These are phyloP conservation scores for Vachellia collinsii DNA, from an alignment of 306 rosid genomes.

Conservation along the genomic window DNA sequence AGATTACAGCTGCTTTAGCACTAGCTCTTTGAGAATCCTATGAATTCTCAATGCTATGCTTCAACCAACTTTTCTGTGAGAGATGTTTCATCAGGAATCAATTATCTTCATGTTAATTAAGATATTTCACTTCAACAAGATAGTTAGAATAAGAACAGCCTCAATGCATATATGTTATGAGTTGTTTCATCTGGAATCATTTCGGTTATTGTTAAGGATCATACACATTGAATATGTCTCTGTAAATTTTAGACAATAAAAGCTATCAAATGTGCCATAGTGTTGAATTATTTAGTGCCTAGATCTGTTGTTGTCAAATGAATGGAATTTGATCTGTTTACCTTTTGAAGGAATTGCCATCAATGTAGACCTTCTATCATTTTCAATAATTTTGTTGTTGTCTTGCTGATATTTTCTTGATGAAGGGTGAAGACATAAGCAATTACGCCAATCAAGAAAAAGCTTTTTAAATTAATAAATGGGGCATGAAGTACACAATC, in stretches of 20 bases:
- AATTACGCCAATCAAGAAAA: no score
- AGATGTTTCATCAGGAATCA: constrained; percentile 23
- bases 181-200: constrained; percentile 35
- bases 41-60: constrained; percentile 24
- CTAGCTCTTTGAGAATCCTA: constrained; percentile 24
- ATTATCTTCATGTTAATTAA: no score
- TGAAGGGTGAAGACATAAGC: no score
- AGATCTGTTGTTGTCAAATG: neutral
- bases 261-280: constrained; percentile 35
- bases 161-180: constrained; percentile 40
- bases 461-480: no score
- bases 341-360: neutral
- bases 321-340: neutral
- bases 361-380: no score
- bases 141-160: constrained; percentile 34
- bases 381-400: no score
- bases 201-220: neutral
- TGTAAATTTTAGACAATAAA: constrained; percentile 52
- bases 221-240: constrained; percentile 19
- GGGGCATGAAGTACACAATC: no score
- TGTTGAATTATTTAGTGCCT: constrained; percentile 31
- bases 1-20: constrained; percentile 73
- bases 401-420: no score
- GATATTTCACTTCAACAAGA: constrained; percentile 30
- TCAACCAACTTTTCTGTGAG: constrained; percentile 31